Evolutionary conservation across 129 eudicot genomes (phyloP), one percentile per base, ranked within the genome.

Genomic region (Lactuca saligna): DNA sequence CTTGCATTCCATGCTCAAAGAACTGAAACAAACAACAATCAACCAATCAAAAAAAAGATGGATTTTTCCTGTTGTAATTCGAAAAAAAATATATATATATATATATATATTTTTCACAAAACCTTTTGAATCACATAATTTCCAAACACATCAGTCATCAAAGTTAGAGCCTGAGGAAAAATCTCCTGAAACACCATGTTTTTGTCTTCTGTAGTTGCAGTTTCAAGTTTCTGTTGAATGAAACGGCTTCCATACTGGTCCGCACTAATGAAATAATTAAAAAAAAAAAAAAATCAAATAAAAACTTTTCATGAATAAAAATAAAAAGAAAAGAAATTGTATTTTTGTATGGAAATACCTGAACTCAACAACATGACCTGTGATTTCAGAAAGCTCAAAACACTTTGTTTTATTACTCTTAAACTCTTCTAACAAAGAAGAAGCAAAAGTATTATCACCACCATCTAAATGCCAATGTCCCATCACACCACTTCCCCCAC

Each of bases 141-240:
- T 33, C 97, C 97, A 46, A 91, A 91, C 37, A 91, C 97, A 78
- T 91, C 97, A 56, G 97, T 91, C 97, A 91, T 91, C 77, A 91
- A 67, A 53, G 90, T 81, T 54, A 88, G 88, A 66, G 97, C 96
- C 72, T 87, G 88, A 31, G 97, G 96, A 54, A 81, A 78, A 15
- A 91, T 91, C 81, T 91, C 97, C 73, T 85, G 68, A 42, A 85
- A 91, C 77, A 91, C 97, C 88, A 88, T 91, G 73, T 80, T 83
- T 63, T 85, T 91, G 58, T 88, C 97, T 68, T 91, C 97, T 8
- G 73, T 64, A 14, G 97, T 85, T 6, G 97, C 96, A 25, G 96
- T 85, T 80, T 91, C 97, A 60, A 91, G 96, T 70, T 91, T 91
- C 65, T 91, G 97, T 73, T 91, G 97, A 62, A 91, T 91, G 71